These are phyloP conservation scores for Podaxis sp. DNA, from an alignment of 768 basidiomycete species.

Conservation along the genomic window DNA sequence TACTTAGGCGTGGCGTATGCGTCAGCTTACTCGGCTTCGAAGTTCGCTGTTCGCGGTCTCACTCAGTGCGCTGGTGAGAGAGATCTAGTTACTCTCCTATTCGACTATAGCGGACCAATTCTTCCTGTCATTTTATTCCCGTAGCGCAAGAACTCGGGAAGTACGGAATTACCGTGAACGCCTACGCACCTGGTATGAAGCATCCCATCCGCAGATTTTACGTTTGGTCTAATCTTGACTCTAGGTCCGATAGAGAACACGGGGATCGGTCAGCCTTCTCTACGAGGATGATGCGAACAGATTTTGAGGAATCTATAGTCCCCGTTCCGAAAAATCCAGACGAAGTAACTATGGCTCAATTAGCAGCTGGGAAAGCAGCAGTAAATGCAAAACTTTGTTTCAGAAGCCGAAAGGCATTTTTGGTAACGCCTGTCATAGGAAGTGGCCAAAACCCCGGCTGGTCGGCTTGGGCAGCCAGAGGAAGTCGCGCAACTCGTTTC, in stretches of 20 bases:
- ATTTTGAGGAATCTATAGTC: neutral
- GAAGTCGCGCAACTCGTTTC: conserved; percentile 18
- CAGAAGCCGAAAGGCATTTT: neutral
- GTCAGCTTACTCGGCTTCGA: conserved; percentile 27
- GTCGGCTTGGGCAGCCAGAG: conserved; percentile 2
- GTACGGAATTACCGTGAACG: conserved; percentile 38
- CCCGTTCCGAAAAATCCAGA: neutral
- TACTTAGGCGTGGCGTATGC: neutral
- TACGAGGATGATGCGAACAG: neutral
- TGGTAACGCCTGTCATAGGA: neutral
- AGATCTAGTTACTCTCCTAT: neutral
- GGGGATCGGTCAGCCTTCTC: neutral
- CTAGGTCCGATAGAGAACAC: neutral
- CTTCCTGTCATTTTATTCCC: neutral
- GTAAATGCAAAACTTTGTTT: neutral
- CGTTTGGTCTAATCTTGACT: neutral
- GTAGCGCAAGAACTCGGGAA: conserved; percentile 33
- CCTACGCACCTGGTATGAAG: conserved; percentile 30
- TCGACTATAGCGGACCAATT: neutral
- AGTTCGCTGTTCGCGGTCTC: conserved; percentile 37
- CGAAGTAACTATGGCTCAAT: neutral
- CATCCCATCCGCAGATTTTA: neutral
- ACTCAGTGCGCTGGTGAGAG: conserved; percentile 32
- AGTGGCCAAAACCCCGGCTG: neutral
- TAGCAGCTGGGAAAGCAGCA: neutral